Evolutionary conservation across 1,284 basidiomycete genomes (phyloP).

Genomic region (Wolfiporia cocos): DNA sequence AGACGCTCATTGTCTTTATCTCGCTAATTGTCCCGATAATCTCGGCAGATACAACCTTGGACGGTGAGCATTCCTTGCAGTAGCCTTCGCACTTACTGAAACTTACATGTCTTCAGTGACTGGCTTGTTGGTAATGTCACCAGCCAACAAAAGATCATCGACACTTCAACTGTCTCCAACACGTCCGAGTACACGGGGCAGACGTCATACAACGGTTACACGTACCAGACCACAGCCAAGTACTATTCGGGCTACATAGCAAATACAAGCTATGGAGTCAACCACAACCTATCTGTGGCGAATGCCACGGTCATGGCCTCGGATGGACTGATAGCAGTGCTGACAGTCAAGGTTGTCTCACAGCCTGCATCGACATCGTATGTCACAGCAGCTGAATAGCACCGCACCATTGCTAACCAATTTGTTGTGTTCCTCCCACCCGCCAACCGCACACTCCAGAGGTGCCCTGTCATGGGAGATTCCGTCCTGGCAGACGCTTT

Average conservation of each 20-base stretch:
- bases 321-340: conserved; percentile 82
- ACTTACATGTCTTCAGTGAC: conserved; percentile 43
- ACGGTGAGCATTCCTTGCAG: conserved; percentile 27
- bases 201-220: conserved; percentile 54
- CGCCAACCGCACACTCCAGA: too few relatives aligned
- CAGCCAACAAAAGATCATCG: conserved; percentile 39
- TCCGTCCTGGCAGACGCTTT: conserved; percentile 3
- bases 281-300: conserved; percentile 66
- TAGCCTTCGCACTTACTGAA: background rate
- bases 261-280: conserved; percentile 71
- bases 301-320: conserved; percentile 56
- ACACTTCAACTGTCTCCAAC: conserved; percentile 53
- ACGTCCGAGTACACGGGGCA: conserved; percentile 49
- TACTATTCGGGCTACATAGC: conserved; percentile 66
- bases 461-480: too few relatives aligned
- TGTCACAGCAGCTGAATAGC: too few relatives aligned
- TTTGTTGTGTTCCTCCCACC: too few relatives aligned
- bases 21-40: background rate
- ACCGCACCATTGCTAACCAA: too few relatives aligned
- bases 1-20: background rate
- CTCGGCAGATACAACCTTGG: conserved; percentile 47
- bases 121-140: conserved; percentile 81
- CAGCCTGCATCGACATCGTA: conserved; percentile 27
- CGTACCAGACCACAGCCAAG: conserved; percentile 61
- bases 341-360: conserved; percentile 66